Percentiles rank a stretch among this genome's conserved stretches.
Conservation (phyloP, 768 basidiomycete genomes). For the Lepiota brunneoincarnata region DNA sequence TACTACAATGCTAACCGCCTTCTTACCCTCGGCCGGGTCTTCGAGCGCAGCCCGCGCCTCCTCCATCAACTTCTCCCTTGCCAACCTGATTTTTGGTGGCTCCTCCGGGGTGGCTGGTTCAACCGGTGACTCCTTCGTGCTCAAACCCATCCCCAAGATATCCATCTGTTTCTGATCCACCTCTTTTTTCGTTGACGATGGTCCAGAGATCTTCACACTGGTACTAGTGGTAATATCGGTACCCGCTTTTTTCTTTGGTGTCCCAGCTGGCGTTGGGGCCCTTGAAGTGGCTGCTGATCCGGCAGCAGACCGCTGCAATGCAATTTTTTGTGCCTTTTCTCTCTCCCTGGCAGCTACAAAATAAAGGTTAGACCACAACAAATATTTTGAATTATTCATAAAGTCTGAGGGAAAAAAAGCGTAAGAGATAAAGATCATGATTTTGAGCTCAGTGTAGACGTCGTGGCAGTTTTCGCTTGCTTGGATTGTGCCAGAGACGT, state of each 20-base stretch:
- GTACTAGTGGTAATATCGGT: slow-evolving; percentile 21
- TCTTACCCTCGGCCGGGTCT: slow-evolving; percentile 51
- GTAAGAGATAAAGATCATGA: slow-evolving; percentile 16
- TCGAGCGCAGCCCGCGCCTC: slow-evolving; percentile 63
- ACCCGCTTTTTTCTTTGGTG: slow-evolving; percentile 44
- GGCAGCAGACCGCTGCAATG: slow-evolving; percentile 41
- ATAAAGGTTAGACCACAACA: slow-evolving; percentile 39
- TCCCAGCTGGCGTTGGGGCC: slow-evolving; percentile 40
- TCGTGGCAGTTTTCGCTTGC: slow-evolving; percentile 18
- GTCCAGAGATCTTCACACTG: slow-evolving; percentile 34
- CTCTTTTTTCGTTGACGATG: slow-evolving; percentile 35
- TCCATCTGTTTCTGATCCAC: slow-evolving; percentile 66
- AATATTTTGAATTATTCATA: slow-evolving; percentile 22
- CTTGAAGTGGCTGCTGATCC: slow-evolving; percentile 44
- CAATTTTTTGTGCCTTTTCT: slow-evolving; percentile 67
- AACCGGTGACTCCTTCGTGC: slow-evolving; percentile 38
- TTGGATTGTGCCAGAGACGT: slow-evolving; percentile 35
- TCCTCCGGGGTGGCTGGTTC: slow-evolving; percentile 40
- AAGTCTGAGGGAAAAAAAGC: slow-evolving; percentile 18
- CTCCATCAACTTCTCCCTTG: slow-evolving; percentile 79
- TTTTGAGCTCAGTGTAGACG: slow-evolving; percentile 16
- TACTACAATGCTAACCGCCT: slow-evolving; percentile 82
- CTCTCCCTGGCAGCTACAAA: slow-evolving; percentile 76
- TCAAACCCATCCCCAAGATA: slow-evolving; percentile 70
- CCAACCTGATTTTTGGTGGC: slow-evolving; percentile 62